These are phyloP conservation scores for Candida glaebosa DNA, from an alignment of 805 yeast genomes.

Conservation along the genomic window DNA sequence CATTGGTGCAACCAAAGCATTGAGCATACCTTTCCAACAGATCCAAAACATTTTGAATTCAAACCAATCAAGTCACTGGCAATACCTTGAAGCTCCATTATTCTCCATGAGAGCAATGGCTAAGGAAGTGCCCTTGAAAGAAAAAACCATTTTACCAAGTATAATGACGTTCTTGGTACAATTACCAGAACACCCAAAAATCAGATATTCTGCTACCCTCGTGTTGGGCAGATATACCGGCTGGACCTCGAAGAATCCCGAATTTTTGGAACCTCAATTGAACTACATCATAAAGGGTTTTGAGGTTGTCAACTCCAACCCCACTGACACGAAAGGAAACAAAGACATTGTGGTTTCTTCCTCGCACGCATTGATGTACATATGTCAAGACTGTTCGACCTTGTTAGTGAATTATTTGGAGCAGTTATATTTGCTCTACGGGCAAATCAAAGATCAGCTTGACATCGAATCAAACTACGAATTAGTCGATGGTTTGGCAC, in stretches of 20 bases:
- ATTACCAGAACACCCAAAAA: constrained; percentile 80
- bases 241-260: constrained; percentile 89
- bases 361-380: constrained; percentile 88
- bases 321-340: constrained; percentile 14
- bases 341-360: constrained; percentile 74
- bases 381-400: constrained; percentile 85
- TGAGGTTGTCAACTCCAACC: constrained; percentile 22
- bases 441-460: constrained; percentile 45
- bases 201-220: constrained; percentile 88
- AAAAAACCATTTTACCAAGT: constrained; percentile 66
- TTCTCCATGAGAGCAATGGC: constrained; percentile 94
- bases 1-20: constrained; percentile 70
- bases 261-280: constrained; percentile 75
- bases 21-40: constrained; percentile 64
- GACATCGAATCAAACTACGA: constrained; percentile 72
- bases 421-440: constrained; percentile 73
- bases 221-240: constrained; percentile 94
- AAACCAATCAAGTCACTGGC: constrained; percentile 60
- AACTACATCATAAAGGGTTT: constrained; percentile 82
- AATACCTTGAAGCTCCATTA: constrained; percentile 82
- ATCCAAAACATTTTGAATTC: constrained; percentile 44
- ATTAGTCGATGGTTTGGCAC: constrained; percentile 85
- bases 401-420: constrained; percentile 64
- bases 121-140: constrained; percentile 70
- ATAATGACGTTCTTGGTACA: constrained; percentile 66